A percentile compares a stretch with the other conserved stretches of the same genome.
phyloP scores from a whole-genome alignment of 2,329 filamentous ascomycete genomes.

The Clarireedia monteithiana region DNA sequence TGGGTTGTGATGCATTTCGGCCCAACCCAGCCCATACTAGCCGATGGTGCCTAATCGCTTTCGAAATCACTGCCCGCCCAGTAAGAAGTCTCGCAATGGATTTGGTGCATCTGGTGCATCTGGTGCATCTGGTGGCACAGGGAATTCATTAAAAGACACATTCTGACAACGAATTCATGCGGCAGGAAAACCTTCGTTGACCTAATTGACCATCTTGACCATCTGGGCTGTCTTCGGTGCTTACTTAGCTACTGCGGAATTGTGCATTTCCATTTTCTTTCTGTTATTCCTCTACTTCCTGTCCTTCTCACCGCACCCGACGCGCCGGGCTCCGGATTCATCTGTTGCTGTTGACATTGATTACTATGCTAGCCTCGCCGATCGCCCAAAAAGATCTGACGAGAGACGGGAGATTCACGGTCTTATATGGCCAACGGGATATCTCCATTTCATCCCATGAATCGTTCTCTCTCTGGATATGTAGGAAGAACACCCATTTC shows the following conservation, averaged over 20 bases:
- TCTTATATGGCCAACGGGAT: constrained; percentile 2
- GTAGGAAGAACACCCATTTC: background rate
- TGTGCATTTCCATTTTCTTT: background rate
- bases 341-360: background rate
- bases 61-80: background rate
- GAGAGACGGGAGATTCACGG: background rate
- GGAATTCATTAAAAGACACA: constrained; percentile 6
- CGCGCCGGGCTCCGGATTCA: background rate
- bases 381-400: too few relatives aligned
- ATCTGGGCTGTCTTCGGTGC: too few relatives aligned
- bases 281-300: background rate
- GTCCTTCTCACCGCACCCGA: background rate
- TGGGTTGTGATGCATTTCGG: constrained; percentile 40
- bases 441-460: background rate
- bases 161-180: constrained; percentile 13
- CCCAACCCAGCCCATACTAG: constrained; percentile 21
- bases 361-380: too few relatives aligned
- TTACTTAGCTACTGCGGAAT: too few relatives aligned
- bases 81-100: constrained; percentile 12
- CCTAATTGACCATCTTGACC: background rate
- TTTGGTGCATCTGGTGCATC: too few relatives aligned
- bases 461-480: background rate
- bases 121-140: background rate
- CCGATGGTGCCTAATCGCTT: constrained; percentile 16
- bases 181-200: constrained; percentile 13